Percentiles rank a stretch among this genome's conserved stretches.
These are phyloP conservation scores for Diphasiastrum complanatum DNA, from an alignment of 83 land plant species.

Conservation along the genomic window DNA sequence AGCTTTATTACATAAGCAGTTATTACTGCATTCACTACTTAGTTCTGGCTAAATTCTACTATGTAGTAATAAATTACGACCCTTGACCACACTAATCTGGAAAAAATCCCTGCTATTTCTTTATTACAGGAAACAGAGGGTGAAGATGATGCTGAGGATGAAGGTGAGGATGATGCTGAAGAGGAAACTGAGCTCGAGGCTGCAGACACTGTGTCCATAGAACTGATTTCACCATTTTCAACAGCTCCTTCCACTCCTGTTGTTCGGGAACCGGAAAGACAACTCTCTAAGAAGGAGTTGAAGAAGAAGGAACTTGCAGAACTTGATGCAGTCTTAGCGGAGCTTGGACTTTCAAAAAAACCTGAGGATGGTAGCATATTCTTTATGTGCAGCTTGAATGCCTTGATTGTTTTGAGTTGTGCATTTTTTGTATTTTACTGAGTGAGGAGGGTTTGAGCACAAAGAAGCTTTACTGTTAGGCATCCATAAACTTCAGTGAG, in stretches of 20 bases:
- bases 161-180: constrained; percentile 25
- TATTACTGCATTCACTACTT: too few relatives aligned
- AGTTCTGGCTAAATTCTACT: too few relatives aligned
- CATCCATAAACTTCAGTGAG: too few relatives aligned
- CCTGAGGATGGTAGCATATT: constrained; percentile 30
- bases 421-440: too few relatives aligned
- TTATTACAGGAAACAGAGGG: constrained; percentile 33
- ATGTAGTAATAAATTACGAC: not conserved
- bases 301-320: constrained; percentile 43
- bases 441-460: too few relatives aligned
- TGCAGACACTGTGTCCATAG: too few relatives aligned
- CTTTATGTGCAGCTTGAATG: too few relatives aligned
- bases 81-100: not conserved
- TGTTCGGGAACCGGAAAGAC: constrained; percentile 37
- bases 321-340: constrained; percentile 42
- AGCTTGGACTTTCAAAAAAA: constrained; percentile 20
- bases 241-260: constrained; percentile 8
- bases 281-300: constrained; percentile 38
- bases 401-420: too few relatives aligned
- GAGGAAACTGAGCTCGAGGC: constrained; percentile 27
- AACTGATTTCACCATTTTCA: not conserved
- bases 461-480: too few relatives aligned
- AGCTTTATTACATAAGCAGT: too few relatives aligned
- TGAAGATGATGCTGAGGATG: constrained; percentile 32
- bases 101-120: too few relatives aligned